Evolutionary conservation across 768 basidiomycete genomes (phyloP), one percentile per base, ranked within the genome.

Genomic region (Leucocoprinus leucothites): DNA sequence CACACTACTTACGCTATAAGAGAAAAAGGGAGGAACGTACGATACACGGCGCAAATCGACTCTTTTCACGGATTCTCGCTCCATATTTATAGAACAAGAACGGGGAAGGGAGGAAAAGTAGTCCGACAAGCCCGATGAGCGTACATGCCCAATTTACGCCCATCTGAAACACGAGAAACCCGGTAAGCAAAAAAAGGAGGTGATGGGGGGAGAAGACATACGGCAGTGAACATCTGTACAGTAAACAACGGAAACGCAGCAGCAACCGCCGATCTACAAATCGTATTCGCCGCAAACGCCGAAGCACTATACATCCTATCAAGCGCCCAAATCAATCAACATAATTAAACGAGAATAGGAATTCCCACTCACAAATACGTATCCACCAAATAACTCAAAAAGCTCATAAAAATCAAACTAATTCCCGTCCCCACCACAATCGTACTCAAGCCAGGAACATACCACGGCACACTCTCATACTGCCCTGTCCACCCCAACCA

Each of bases 51-150:
- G 85, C 82, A 59, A 82, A 86, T 57, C 69, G 78, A 60, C 84
- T 86, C 56, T 72, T 71, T 16, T 69, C 64, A 7, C 88, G 74
- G 51, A 90, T 82, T 35, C 64, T 63, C 1, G 81, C 66, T 1
- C 89, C 87, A 65, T 82, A 89, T 55, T 78, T 80, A 69, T 83
- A 86, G 73, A 90, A 89, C 28, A 87, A 62, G 71, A 87, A 83
- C 0, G 87, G 87, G 43, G 77, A 80, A 1, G 87, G 88, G 0
- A 80, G 74, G 34, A 86, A 78, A 16, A 85, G 57, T 2, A 87
- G 67, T 0, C 75, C 74, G 22, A 89, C 62, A 51, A 81, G 70
- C 6, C 79, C 87, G 14, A 88, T 71, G 18, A 89, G 65, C 0
- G 79, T 80, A 21, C 71, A 69, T 3, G 79, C 76, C 77, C 78